A percentile compares a stretch with the other conserved stretches of the same genome.
phyloP scores from a whole-genome alignment of 768 basidiomycete species.

The Tricholoma flavovirens region DNA sequence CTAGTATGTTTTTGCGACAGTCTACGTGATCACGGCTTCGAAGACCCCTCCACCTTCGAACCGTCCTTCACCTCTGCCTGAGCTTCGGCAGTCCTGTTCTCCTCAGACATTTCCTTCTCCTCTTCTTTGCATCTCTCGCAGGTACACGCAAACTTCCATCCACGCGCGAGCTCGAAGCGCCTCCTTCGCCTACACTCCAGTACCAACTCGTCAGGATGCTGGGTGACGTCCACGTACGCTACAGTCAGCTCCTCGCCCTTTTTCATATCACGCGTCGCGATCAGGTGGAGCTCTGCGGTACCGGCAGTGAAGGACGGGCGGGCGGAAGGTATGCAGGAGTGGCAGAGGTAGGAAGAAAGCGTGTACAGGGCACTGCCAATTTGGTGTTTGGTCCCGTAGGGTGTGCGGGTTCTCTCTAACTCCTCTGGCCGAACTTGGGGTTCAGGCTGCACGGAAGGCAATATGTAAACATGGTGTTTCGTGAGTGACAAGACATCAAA shows the following conservation, averaged over 20 bases:
- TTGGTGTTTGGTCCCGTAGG: slow-evolving; percentile 69
- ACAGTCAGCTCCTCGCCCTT: slow-evolving; percentile 73
- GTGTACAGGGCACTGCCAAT: slow-evolving; percentile 72
- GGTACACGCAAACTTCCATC: slow-evolving; percentile 77
- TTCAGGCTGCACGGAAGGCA: slow-evolving; percentile 36
- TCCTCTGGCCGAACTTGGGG: slow-evolving; percentile 58
- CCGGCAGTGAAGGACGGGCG: slow-evolving; percentile 60
- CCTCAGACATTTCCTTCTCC: slow-evolving; percentile 29
- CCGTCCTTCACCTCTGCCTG: slow-evolving; percentile 41
- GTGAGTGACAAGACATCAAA: background rate
- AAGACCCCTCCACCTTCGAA: slow-evolving; percentile 38
- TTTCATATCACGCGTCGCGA: slow-evolving; percentile 62
- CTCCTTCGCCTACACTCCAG: slow-evolving; percentile 57
- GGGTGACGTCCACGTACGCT: slow-evolving; percentile 66
- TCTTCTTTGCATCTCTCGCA: slow-evolving; percentile 65
- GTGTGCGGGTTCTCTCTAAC: slow-evolving; percentile 69
- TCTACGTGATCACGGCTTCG: slow-evolving; percentile 17
- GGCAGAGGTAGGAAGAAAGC: slow-evolving; percentile 70
- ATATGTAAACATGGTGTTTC: background rate
- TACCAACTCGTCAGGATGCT: slow-evolving; percentile 46
- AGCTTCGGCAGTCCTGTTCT: slow-evolving; percentile 25
- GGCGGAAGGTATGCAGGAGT: slow-evolving; percentile 70
- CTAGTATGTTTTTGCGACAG: slow-evolving; percentile 3
- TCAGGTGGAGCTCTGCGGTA: slow-evolving; percentile 63
- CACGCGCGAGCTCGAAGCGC: slow-evolving; percentile 68